Evolutionary conservation across 768 basidiomycete genomes (phyloP).

Genomic region (Pholiota microspora): DNA sequence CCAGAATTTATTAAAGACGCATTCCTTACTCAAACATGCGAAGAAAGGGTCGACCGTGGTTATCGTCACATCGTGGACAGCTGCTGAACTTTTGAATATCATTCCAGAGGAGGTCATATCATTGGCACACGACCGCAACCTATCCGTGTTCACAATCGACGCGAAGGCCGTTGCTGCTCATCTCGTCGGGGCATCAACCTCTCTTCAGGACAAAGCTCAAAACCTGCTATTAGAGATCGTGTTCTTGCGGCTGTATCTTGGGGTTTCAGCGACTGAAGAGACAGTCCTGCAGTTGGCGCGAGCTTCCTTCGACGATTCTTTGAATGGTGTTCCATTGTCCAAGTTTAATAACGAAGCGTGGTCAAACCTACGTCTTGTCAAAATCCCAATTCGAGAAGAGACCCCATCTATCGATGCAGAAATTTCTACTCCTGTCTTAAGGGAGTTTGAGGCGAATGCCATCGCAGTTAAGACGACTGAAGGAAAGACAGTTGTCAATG

Average conservation of each 20-base stretch:
- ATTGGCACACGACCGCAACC: constrained; percentile 47
- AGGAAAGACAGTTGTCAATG: constrained; percentile 58
- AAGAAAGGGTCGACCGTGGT: constrained; percentile 70
- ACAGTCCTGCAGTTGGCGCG: constrained; percentile 52
- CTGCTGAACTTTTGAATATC: constrained; percentile 69
- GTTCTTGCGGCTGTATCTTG: constrained; percentile 84
- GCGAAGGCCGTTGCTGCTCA: constrained; percentile 48
- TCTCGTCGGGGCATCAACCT: constrained; percentile 31
- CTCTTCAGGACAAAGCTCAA: constrained; percentile 42
- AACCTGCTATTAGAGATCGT: constrained; percentile 69
- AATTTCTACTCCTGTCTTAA: constrained; percentile 33
- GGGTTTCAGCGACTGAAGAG: constrained; percentile 52
- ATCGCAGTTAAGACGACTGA: constrained; percentile 62
- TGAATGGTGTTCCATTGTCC: constrained; percentile 47
- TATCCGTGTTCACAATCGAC: constrained; percentile 62
- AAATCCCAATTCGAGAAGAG: constrained; percentile 28
- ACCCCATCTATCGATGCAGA: constrained; percentile 18
- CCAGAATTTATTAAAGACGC: constrained; percentile 73
- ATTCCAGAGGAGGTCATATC: constrained; percentile 50
- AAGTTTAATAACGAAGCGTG: constrained; percentile 62
- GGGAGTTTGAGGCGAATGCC: constrained; percentile 70
- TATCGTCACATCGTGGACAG: constrained; percentile 71
- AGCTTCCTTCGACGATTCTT: constrained; percentile 39
- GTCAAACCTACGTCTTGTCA: constrained; percentile 60
- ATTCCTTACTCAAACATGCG: constrained; percentile 67